Evolutionary conservation across 768 basidiomycete genomes (phyloP), one percentile per base, ranked within the genome.

Genomic region (Pleurotus platypus): DNA sequence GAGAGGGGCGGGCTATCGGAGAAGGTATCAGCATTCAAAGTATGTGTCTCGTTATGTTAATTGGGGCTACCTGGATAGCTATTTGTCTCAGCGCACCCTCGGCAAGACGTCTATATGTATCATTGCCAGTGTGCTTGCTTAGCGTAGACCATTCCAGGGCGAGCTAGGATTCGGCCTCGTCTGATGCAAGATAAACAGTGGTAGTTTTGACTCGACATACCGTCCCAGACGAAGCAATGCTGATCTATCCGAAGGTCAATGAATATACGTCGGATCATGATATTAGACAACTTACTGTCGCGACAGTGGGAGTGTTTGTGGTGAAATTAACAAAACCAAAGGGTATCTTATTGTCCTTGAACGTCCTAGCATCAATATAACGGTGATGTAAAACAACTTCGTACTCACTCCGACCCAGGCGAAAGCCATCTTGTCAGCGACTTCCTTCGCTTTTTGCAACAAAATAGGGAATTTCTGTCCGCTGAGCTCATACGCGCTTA

Each of bases 401-500:
- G 48, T 22, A 67, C 81, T 51, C 60, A 86, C 86, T 35, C 75
- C 78, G 38, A 78, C 72, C 79, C 84, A 91, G 2, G 80, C 86
- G 61, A 78, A 79, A 0, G 79, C 74, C 70, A 92, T 63, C 63
- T 86, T 85, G 66, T 87, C 81, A 1, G 81, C 82, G 20, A 89
- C 72, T 62, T 86, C 66, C 66, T 82, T 75, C 0, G 89, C 86
- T 62, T 89, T 86, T 37, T 79, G 63, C 3, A 91, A 66, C 2
- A 91, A 74, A 2, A 71, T 65, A 0, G 76, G 75, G 58, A 79
- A 73, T 49, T 81, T 60, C 55, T 76, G 57, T 5, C 79, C 79
- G 57, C 83, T 87, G 50, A 90, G 80, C 60, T 90, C 87, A 60
- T 83, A 90, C 3, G 88, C 80, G 55, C 81, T 85, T 42, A 91